Evolutionary conservation across 495 filamentous ascomycete genomes (phyloP).

Genomic region (Penicillium pulvis): DNA sequence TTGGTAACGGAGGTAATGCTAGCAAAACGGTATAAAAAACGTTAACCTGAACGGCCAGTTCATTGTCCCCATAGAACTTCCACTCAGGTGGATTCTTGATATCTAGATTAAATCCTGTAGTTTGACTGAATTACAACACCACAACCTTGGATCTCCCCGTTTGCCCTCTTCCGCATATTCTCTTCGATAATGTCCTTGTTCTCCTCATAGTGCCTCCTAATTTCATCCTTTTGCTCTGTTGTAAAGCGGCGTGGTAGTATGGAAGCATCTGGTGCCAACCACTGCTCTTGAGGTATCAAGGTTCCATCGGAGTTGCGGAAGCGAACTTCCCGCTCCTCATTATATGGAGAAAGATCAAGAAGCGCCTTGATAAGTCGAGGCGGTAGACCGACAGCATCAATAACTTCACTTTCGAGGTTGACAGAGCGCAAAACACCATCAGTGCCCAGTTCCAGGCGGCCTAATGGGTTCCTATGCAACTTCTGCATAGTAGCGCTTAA

Average conservation of each 20-base stretch:
- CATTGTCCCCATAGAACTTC: not conserved
- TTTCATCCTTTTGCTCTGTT: not conserved
- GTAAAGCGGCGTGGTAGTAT: not conserved
- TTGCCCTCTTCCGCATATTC: not conserved
- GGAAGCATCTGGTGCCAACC: not conserved
- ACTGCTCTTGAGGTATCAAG: not conserved
- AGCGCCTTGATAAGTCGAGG: not conserved
- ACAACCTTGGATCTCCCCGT: not conserved
- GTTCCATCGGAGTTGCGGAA: not conserved
- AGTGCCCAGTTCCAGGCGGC: not conserved
- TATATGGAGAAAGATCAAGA: not conserved
- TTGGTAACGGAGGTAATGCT: not conserved
- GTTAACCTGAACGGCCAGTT: not conserved
- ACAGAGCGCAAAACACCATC: not conserved
- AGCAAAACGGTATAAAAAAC: not conserved
- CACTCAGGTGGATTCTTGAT: not conserved
- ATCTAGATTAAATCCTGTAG: conserved; percentile 6
- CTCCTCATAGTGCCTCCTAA: not conserved
- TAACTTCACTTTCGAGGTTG: not conserved
- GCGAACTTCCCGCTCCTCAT: not conserved
- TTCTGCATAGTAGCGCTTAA: not conserved
- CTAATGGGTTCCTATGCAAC: not conserved
- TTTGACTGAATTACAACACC: not conserved
- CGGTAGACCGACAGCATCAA: not conserved
- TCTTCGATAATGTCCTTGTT: not conserved